phyloP scores from a whole-genome alignment of 345 rosid genomes.

The Boechera divaricarpa region DNA sequence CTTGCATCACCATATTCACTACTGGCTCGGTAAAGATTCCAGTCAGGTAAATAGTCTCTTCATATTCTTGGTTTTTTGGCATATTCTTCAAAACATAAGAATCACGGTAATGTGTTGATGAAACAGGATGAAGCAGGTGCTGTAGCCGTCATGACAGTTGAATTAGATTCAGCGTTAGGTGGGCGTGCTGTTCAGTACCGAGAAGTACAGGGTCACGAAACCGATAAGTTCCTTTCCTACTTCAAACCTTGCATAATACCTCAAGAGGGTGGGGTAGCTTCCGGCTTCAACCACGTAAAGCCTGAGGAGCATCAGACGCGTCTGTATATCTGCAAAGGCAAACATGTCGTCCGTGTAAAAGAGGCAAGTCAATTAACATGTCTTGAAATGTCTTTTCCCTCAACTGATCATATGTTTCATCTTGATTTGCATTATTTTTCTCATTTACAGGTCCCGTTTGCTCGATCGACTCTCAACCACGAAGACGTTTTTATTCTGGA shows the following conservation, averaged over 20 bases:
- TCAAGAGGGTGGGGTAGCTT: slow-evolving; percentile 87
- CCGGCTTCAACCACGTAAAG: slow-evolving; percentile 84
- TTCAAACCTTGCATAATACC: slow-evolving; percentile 99
- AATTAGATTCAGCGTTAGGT: slow-evolving; percentile 97
- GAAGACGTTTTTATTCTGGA: slow-evolving; percentile 96
- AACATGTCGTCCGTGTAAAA: slow-evolving; percentile 90
- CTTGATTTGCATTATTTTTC: slow-evolving; percentile 31
- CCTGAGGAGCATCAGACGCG: slow-evolving; percentile 81
- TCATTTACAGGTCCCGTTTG: slow-evolving; percentile 79
- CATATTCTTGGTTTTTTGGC: neutral
- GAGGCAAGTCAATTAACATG: slow-evolving; percentile 65
- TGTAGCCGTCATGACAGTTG: slow-evolving; percentile 90
- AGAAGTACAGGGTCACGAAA: slow-evolving; percentile 95
- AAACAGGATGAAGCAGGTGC: slow-evolving; percentile 94
- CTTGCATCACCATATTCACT: slow-evolving; percentile 82
- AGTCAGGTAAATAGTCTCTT: slow-evolving; percentile 59
- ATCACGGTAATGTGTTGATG: slow-evolving; percentile 41
- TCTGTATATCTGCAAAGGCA: slow-evolving; percentile 89
- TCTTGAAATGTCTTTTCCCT: neutral
- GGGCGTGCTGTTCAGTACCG: slow-evolving; percentile 99
- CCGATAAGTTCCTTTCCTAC: slow-evolving; percentile 91
- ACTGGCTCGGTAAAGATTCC: slow-evolving; percentile 95
- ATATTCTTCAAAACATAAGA: slow-evolving; percentile 1
- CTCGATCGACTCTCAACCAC: slow-evolving; percentile 92
- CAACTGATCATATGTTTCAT: slow-evolving; percentile 9